A percentile compares a stretch with the other conserved stretches of the same genome.
Evolutionary conservation across 345 rosid species (phyloP).

Genomic region (Moricandia arvensis): DNA sequence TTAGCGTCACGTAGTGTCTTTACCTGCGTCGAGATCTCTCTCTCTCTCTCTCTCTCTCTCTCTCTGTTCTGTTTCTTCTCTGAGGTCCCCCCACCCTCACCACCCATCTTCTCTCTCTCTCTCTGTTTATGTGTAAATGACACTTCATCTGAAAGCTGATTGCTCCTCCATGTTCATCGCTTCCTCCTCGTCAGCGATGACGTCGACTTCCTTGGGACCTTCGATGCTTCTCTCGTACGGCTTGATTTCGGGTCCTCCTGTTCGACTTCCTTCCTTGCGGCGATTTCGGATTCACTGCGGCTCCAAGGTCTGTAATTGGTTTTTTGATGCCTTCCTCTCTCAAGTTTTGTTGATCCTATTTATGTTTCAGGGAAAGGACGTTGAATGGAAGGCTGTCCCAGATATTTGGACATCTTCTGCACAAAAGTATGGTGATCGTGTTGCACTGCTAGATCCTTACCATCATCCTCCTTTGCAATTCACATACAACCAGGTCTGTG

Average conservation of each 20-base stretch:
- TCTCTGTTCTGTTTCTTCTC: no score
- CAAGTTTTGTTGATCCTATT: no score
- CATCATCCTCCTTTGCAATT: constrained; percentile 78
- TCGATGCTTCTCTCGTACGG: constrained; percentile 12
- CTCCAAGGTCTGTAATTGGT: no score
- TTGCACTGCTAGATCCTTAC: constrained; percentile 82
- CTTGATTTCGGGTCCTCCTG: not conserved
- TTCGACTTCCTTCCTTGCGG: constrained; percentile 6
- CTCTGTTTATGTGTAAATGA: no score
- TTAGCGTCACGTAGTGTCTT: no score
- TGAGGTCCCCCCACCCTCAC: no score
- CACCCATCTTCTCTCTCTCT: no score
- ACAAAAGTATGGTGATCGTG: constrained; percentile 71
- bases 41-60: no score
- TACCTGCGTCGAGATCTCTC: no score
- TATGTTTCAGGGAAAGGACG: no score
- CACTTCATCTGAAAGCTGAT: constrained; percentile 19
- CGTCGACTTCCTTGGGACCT: constrained; percentile 25
- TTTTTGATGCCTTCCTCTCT: no score
- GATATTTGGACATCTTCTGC: constrained; percentile 91
- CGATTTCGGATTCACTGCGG: constrained; percentile 31
- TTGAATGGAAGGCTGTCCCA: constrained; percentile 83
- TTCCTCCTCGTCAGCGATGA: constrained; percentile 12
- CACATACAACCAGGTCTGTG: constrained; percentile 74
- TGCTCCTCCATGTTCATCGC: no score